phyloP scores from a whole-genome alignment of 495 filamentous ascomycete species.

The Neurospora sp. region DNA sequence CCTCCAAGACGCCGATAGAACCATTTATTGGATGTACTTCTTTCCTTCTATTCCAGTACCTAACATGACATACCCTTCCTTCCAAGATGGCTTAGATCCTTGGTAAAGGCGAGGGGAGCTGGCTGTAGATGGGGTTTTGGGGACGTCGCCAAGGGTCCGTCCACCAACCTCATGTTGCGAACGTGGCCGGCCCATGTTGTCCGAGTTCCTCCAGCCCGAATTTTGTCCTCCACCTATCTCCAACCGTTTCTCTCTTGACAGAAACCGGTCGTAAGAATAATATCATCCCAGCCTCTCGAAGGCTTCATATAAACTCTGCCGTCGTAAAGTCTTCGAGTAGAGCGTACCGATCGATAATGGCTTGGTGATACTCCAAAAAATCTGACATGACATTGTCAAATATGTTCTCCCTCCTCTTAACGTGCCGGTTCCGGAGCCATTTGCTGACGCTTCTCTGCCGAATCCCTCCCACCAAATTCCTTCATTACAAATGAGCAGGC shows the following conservation, averaged over 20 bases:
- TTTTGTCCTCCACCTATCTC: not conserved
- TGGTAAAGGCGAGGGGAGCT: not conserved
- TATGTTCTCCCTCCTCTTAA: not conserved
- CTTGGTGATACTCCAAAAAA: not conserved
- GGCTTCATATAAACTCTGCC: not conserved
- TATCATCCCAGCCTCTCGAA: not conserved
- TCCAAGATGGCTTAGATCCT: not conserved
- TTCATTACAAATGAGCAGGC: slow-evolving; percentile 38
- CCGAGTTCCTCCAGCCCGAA: not conserved
- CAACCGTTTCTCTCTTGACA: not conserved
- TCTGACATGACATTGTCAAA: not conserved
- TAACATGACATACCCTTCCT: not conserved
- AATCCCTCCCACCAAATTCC: not conserved
- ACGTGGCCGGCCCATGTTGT: no score
- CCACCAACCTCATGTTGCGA: not conserved
- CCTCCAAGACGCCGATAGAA: not conserved
- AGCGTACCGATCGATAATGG: not conserved
- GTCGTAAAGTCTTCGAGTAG: not conserved
- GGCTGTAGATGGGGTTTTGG: not conserved
- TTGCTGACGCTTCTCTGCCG: not conserved
- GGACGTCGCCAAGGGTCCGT: not conserved
- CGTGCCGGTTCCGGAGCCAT: not conserved
- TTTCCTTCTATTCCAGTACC: not conserved
- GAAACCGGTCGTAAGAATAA: not conserved
- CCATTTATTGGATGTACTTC: not conserved